Conservation (phyloP, 305 asterid genomes). For the Stenogyne calaminthoides region DNA sequence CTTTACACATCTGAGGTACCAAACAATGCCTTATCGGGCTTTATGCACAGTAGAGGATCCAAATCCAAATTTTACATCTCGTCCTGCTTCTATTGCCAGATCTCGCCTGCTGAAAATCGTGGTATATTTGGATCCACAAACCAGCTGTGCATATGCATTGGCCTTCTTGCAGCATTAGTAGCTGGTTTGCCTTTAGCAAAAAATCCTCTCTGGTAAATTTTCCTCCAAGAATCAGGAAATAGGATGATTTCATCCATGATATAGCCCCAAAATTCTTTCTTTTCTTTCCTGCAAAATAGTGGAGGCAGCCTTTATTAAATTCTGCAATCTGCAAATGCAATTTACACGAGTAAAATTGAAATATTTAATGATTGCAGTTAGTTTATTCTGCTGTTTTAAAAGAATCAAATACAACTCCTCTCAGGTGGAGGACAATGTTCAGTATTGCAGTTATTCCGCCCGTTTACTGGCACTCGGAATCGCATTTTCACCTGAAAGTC, state of each 20-base stretch:
- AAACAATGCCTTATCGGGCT: not conserved
- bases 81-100: slow-evolving; percentile 47
- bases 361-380: not conserved
- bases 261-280: not conserved
- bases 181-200: slow-evolving; percentile 94
- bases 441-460: slow-evolving; percentile 81
- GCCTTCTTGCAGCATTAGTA: slow-evolving; percentile 90
- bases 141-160: slow-evolving; percentile 87
- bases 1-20: slow-evolving; percentile 97
- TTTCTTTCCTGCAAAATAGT: not conserved
- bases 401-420: not conserved
- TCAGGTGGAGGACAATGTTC: slow-evolving; percentile 99
- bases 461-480: slow-evolving; percentile 82
- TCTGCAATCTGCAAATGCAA: not conserved
- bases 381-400: not conserved
- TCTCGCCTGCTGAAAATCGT: slow-evolving; percentile 94
- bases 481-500: slow-evolving; percentile 98
- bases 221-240: too few species aligned
- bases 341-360: not conserved
- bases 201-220: slow-evolving; percentile 76
- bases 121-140: slow-evolving; percentile 96
- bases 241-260: slow-evolving; percentile 13
- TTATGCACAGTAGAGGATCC: not conserved
- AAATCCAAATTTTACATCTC: not conserved
- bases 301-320: not conserved